Evolutionary conservation across 2,329 filamentous ascomycete genomes (phyloP), one percentile per base, ranked within the genome.

Genomic region (Thelonectria discophora): DNA sequence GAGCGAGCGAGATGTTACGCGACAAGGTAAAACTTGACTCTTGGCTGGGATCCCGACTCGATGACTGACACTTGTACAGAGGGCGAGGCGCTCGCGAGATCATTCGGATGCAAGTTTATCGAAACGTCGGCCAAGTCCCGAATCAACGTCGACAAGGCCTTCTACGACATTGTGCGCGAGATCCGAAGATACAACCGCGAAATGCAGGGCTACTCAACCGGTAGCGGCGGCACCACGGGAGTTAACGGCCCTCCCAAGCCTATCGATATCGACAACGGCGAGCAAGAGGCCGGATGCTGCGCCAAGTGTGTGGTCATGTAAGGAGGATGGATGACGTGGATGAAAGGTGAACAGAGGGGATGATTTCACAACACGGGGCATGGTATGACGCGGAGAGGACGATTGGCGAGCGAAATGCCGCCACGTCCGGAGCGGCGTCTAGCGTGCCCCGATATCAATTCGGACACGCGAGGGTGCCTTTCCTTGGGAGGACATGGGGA

Each of bases 141-240:
- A 77, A 96, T 95, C 83, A 97, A 98, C 76, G 95, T 99, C 73
- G 95, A 99, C 80, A 94, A 96, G 81, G 93, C 94, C 57, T 99
- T 99, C 82, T 98, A 94, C 86, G 94, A 98, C 77, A 94, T 98
- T 71, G 95, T 99, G 61, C 91, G 95, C 77, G 95, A 98, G 78
- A 99, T 99, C 75, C 89, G 95, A 80, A 91, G 93, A 80, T 98
- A 97, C 82, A 98, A 99, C 88, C 94, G 95, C 78, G 94, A 98
- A 76, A 96, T 97, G 89, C 93, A 94, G 63, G 92, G 92, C 62
- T 92, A 96, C 79, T 88, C 90, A 46, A 88, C 89, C 61, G 88
- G 85, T 64, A 90, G 90, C 70, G 88, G 89, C 68, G 82, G 86
- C 72, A 82, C 84, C 63, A 82, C 88, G 64, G 87, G 88, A 70